Evolutionary conservation across 768 basidiomycete genomes (phyloP), one percentile per base, ranked within the genome.

Genomic region (Lactarius indigo): DNA sequence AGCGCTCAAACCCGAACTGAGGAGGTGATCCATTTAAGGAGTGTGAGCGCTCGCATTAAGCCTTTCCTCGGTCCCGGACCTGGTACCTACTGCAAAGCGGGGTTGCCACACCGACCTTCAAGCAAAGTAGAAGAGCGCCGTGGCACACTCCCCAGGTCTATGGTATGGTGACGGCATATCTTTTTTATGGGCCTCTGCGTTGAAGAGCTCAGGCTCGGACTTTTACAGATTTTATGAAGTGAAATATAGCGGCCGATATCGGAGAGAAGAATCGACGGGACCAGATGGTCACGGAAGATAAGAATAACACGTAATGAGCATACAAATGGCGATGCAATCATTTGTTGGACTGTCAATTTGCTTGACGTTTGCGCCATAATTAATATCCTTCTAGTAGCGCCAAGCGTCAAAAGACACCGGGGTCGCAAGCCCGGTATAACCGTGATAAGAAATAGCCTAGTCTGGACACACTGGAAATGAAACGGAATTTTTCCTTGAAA

Each of bases 261-360:
- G n/a, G n/a, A 47, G 26, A 57, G 57, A 37, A 57, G 57, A 35
- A 23, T 9, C 42, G 23, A 23, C 47, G 23, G n/a, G 4, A 50
- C 10, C 12, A 12, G 47, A 23, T 12, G 10, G 7, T 4, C 44
- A n/a, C 28, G 26, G 18, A 18, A 17, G 17, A 59, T 41, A 59
- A 42, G 58, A 59, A 42, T 28, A 7, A 59, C 59, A 59, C 59
- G 59, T 59, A 59, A 59, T 42, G 18, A 15, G 13, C 28, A 44
- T 2, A 44, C 59, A 30, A 52, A 52, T 26, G 13, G 50, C 50
- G 15, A 13, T 52, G 26, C 26, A 18, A 30, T 59, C 41, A 42
- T 39, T 39, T 30, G 37, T 20, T 13, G 30, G 41, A 41, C n/a
- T 33, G 59, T 59, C 59, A 59, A 42, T 39, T 13, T 23, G 10